phyloP scores from a whole-genome alignment of 257 asterid genomes.

The Nicotiana sylvestris region DNA sequence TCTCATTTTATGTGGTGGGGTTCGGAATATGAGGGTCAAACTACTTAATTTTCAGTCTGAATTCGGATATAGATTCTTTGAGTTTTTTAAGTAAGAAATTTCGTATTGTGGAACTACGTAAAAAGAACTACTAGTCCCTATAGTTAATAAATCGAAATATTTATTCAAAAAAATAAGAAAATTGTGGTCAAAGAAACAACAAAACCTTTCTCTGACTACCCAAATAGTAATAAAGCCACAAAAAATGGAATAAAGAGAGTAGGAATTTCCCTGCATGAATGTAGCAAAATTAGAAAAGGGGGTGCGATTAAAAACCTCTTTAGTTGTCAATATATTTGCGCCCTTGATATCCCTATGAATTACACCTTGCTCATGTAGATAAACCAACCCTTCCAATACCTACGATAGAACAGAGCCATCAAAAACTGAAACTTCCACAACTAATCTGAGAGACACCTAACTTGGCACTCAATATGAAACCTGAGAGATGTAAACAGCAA shows the following conservation, averaged over 20 bases:
- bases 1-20: background rate
- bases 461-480: slow-evolving; percentile 30
- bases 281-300: slow-evolving; percentile 1
- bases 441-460: background rate
- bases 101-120: background rate
- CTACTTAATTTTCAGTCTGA: background rate
- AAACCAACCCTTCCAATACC: slow-evolving; percentile 98
- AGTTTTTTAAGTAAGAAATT: background rate
- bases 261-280: background rate
- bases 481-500: slow-evolving; percentile 95
- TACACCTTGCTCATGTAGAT: slow-evolving; percentile 98
- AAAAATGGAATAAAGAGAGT: background rate
- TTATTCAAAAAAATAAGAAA: background rate
- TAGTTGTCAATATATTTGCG: slow-evolving; percentile 93
- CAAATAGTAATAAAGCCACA: background rate
- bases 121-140: background rate
- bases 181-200: background rate
- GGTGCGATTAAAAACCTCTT: slow-evolving; percentile 58
- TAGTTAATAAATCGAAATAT: background rate
- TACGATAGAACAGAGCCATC: slow-evolving; percentile 20
- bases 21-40: background rate
- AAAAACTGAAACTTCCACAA: background rate
- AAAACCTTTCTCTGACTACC: background rate
- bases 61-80: background rate
- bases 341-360: slow-evolving; percentile 99